Evolutionary conservation across 352 stramenopile genomes (phyloP).

Genomic region (Phytophthora nicotianae): DNA sequence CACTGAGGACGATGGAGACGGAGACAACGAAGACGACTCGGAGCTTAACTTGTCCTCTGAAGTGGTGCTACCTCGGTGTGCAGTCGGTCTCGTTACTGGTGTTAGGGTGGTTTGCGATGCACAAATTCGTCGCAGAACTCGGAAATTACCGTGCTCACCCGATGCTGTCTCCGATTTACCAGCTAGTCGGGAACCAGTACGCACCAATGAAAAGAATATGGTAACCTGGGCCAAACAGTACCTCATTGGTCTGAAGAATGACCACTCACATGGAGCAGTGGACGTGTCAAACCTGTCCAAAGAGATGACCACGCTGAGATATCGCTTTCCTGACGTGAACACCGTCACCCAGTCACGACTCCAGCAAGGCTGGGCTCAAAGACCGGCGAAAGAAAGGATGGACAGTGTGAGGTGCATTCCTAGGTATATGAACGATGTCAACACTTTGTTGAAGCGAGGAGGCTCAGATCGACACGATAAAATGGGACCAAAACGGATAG

Average conservation of each 20-base stretch:
- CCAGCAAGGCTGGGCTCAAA: too few species aligned
- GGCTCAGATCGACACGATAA: too few species aligned
- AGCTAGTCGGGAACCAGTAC: not conserved
- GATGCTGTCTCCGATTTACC: not conserved
- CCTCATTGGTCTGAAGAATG: not conserved
- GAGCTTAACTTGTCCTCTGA: not conserved
- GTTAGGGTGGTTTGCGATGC: not conserved
- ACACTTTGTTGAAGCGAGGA: too few species aligned
- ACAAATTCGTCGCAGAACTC: not conserved
- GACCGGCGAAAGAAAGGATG: too few species aligned
- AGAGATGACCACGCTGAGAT: not conserved
- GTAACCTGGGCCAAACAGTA: not conserved
- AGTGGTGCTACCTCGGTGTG: not conserved
- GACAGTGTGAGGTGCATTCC: too few species aligned
- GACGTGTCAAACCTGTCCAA: not conserved
- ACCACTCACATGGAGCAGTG: too few species aligned
- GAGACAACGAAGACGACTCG: not conserved
- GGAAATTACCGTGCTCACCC: not conserved
- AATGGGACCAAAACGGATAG: too few species aligned
- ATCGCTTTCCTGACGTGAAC: not conserved
- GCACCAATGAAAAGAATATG: not conserved
- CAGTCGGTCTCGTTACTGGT: not conserved
- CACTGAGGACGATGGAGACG: not conserved
- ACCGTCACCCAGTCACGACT: too few species aligned
- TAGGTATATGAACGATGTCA: too few species aligned